These are phyloP conservation scores for Thermothelomyces thermophilus DNA, from an alignment of 2,329 filamentous ascomycete species.

Conservation along the genomic window DNA sequence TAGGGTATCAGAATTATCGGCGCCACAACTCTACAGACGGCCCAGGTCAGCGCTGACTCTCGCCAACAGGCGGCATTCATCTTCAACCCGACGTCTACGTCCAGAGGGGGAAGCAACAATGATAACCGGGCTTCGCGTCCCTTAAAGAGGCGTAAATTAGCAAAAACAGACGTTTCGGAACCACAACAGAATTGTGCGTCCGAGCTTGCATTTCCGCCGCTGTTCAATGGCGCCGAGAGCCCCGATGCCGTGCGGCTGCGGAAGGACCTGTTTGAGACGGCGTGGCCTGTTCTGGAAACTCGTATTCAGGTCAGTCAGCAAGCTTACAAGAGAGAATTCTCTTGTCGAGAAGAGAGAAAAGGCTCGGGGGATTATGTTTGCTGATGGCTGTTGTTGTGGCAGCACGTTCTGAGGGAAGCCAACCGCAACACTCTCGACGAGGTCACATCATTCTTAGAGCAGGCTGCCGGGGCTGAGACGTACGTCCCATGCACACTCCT, in stretches of 20 bases:
- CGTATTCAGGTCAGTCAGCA: constrained; percentile 50
- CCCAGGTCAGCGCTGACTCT: neutral
- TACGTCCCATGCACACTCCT: constrained; percentile 5
- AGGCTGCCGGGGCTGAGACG: constrained; percentile 30
- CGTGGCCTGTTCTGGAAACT: constrained; percentile 59
- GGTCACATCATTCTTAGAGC: constrained; percentile 48
- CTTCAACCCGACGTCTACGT: constrained; percentile 42
- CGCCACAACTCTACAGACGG: neutral
- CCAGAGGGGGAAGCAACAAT: constrained; percentile 23
- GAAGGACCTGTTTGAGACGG: constrained; percentile 51
- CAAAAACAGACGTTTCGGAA: neutral
- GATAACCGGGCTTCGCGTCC: constrained; percentile 33
- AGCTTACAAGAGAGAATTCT: neutral
- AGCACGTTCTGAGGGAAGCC: constrained; percentile 53
- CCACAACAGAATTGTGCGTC: constrained; percentile 3
- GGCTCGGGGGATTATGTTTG: neutral
- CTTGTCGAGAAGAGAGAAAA: neutral
- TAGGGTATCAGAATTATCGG: constrained; percentile 30
- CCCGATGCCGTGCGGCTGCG: constrained; percentile 45
- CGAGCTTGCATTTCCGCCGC: constrained; percentile 39
- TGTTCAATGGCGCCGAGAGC: constrained; percentile 50
- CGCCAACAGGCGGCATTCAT: constrained; percentile 52
- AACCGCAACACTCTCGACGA: constrained; percentile 55
- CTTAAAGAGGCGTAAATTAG: constrained; percentile 51
- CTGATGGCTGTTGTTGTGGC: neutral